Evolutionary conservation across 345 rosid species (phyloP), one percentile per base, ranked within the genome.

Genomic region (Gossypium mustelinum): DNA sequence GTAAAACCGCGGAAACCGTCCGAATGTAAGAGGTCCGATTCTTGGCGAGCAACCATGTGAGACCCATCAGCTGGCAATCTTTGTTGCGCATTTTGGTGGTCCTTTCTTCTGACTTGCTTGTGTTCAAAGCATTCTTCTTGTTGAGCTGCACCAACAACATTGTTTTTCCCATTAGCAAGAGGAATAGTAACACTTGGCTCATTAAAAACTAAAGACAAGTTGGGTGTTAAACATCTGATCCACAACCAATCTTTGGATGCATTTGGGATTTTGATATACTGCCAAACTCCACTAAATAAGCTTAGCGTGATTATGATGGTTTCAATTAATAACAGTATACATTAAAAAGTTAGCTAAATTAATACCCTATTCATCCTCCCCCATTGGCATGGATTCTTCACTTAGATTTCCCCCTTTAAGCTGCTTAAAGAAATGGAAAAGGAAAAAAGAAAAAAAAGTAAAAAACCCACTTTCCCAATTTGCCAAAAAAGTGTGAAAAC

Each of bases 31-130:
- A 88, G 0, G 90, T 70, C 22, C 90, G 92, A 63, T 92, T 87
- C 83, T 87, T 91, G 45, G 93, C 88, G 6, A 94, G 92, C 43
- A 94, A 98, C 98, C 98, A 94, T 55, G 98, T 91, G 54, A 94
- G 89, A 57, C 97, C 98, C 98, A 94, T 94, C 58, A 92, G 82
- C 63, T 87, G 88, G 84, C 98, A 94, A 76, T 94, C 97, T 82
- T 89, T 92, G 85, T 87, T 83, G 74, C 82, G 97, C 90, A 94
- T 92, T 84, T 83, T 92, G 73, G 88, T 72, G 60, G 93, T 86
- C 86, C 98, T 89, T 43, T 83, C 89, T 61, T 84, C 85, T 69
- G 84, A 48, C 76, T 91, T 89, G 83, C 89, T 90, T 81, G 89
- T 60, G 52, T 79, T 85, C 22, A 67, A 89, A 80, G 90, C 8